Evolutionary conservation across 2,329 filamentous ascomycete species (phyloP), one percentile per base, ranked within the genome.

Genomic region (Exophiala dermatitidis): DNA sequence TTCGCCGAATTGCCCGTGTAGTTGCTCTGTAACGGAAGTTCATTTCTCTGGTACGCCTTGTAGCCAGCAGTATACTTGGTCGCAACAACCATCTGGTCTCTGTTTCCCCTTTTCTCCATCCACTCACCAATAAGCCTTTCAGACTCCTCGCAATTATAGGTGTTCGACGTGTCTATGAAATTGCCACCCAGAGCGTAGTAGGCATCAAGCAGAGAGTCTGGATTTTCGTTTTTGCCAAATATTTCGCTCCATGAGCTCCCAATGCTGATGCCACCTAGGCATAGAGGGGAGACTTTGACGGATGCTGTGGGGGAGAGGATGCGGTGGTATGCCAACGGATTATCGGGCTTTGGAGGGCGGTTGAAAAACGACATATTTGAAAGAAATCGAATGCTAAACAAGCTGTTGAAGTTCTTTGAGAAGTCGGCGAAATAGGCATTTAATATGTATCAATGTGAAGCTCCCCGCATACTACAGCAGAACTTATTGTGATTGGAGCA

Each of bases 251-350:
- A 78, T 2, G 71, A 69, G 43, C 75, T 69, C 9, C 77, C 77
- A 60, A 80, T 77, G 62, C 74, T 79, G 76, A 79, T 80, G 1
- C 71, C 70, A 26, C 77, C 77, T 1, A 80, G 68, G 50, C 76
- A 79, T 61, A 80, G 65, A 34, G 77, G 77, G n/a, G 72, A 77
- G 5, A 80, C 77, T 40, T 74, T 72, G 7, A 80, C 69, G 9
- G 72, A 74, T 0, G 77, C 78, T 0, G 71, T 71, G 4, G 77
- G 74, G 1, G 77, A 72, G n/a, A n/a, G n/a, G n/a, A n/a, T n/a
- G n/a, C n/a, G n/a, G n/a, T n/a, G n/a, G n/a, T n/a, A n/a, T n/a
- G n/a, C n/a, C n/a, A n/a, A n/a, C n/a, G n/a, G n/a, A n/a, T n/a
- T n/a, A n/a, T n/a, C n/a, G n/a, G n/a, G n/a, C n/a, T n/a, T n/a